A percentile compares a stretch with the other conserved stretches of the same genome.
Evolutionary conservation across 306 rosid species (phyloP).

Genomic region (Datisca glomerata): DNA sequence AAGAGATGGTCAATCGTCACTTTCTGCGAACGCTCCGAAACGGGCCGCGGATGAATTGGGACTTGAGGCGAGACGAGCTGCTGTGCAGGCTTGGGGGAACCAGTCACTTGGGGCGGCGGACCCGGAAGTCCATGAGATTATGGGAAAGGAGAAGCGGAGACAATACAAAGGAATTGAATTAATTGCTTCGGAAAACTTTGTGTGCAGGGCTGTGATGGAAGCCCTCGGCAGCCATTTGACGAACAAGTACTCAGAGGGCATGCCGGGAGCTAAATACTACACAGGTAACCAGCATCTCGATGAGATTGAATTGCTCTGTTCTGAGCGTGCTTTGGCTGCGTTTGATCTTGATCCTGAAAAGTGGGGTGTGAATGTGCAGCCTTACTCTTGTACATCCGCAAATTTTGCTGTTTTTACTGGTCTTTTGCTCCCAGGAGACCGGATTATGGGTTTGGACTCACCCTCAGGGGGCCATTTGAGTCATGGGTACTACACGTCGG

Average conservation of each 20-base stretch:
- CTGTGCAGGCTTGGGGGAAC: slow-evolving; percentile 56
- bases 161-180: slow-evolving; percentile 65
- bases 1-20: slow-evolving; percentile 22
- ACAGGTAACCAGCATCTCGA: slow-evolving; percentile 64
- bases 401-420: slow-evolving; percentile 76
- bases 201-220: slow-evolving; percentile 83
- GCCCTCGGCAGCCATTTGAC: slow-evolving; percentile 81
- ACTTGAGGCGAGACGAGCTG: slow-evolving; percentile 21
- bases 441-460: slow-evolving; percentile 84
- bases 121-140: slow-evolving; percentile 52
- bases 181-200: slow-evolving; percentile 79
- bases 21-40: slow-evolving; percentile 24
- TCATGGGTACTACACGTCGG: slow-evolving; percentile 66
- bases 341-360: slow-evolving; percentile 49
- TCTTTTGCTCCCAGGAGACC: slow-evolving; percentile 57
- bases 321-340: slow-evolving; percentile 58
- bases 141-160: slow-evolving; percentile 64
- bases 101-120: slow-evolving; percentile 50
- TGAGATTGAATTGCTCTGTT: slow-evolving; percentile 68
- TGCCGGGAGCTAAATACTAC: slow-evolving; percentile 68
- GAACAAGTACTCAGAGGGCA: slow-evolving; percentile 77
- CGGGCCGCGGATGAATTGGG: slow-evolving; percentile 28
- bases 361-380: slow-evolving; percentile 94
- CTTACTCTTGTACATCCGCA: slow-evolving; percentile 78
- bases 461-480: slow-evolving; percentile 85